phyloP scores from a whole-genome alignment of 306 rosid genomes.

The Cucurbita argyrosperma region DNA sequence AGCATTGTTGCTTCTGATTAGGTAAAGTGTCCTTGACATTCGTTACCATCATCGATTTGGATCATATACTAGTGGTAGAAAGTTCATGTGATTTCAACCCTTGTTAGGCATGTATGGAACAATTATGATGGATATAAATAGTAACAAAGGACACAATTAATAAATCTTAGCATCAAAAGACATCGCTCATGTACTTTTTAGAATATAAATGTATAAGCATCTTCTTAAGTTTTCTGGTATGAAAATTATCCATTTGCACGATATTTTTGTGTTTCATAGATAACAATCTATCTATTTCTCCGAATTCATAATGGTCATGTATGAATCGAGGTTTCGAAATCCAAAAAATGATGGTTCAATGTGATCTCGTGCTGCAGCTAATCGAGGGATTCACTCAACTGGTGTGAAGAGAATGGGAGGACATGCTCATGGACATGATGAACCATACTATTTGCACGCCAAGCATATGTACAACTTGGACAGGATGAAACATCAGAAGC shows the following conservation, averaged over 20 bases:
- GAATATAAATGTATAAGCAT: neutral
- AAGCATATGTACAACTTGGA: constrained; percentile 17
- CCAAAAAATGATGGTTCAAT: neutral
- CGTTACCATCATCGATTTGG: too few species aligned
- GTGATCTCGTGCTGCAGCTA: neutral
- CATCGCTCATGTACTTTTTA: neutral
- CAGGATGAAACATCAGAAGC: constrained; percentile 17
- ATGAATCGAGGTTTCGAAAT: neutral
- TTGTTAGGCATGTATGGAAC: neutral
- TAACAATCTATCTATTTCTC: neutral
- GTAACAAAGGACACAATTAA: too few species aligned
- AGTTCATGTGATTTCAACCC: neutral
- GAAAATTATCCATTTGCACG: too few species aligned
- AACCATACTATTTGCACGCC: constrained; percentile 19
- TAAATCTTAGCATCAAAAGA: too few species aligned
- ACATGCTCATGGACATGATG: constrained; percentile 18
- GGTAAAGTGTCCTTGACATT: neutral
- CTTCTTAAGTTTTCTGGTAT: neutral
- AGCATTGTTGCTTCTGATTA: too few species aligned
- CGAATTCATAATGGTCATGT: neutral
- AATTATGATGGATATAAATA: neutral
- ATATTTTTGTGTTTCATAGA: neutral
- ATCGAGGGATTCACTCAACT: constrained; percentile 21
- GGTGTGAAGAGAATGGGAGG: constrained; percentile 26
- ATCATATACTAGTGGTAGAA: neutral